These are phyloP conservation scores for Amauroascus verrucosus DNA, from an alignment of 2,329 filamentous ascomycete species.

Conservation along the genomic window DNA sequence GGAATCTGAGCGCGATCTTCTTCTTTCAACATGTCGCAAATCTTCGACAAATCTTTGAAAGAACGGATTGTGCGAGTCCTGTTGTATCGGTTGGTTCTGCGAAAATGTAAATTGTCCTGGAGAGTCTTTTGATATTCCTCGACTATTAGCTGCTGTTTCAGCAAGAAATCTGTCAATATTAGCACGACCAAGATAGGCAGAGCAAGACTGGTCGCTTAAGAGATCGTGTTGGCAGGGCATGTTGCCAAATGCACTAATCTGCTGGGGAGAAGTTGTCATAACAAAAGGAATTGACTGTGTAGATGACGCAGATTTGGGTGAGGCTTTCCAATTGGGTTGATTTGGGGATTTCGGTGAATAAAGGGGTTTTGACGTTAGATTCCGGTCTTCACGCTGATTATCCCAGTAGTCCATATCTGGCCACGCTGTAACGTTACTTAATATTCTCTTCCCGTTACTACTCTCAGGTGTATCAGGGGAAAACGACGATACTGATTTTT, in stretches of 20 bases:
- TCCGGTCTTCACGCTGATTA: conserved; percentile 5
- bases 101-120: conserved; percentile 21
- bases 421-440: conserved; percentile 18
- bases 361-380: background rate
- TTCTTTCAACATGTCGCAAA: conserved; percentile 14
- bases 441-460: conserved; percentile 9
- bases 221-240: conserved; percentile 8
- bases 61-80: conserved; percentile 18
- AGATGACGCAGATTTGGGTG: conserved; percentile 14
- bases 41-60: conserved; percentile 19
- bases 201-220: conserved; percentile 6
- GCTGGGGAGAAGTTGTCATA: conserved; percentile 13
- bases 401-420: conserved; percentile 15
- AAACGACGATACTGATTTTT: conserved; percentile 22
- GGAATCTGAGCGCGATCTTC: conserved; percentile 17
- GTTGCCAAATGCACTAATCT: background rate
- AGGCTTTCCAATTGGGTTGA: conserved; percentile 9
- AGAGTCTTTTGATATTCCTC: conserved; percentile 39
- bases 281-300: conserved; percentile 17
- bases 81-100: background rate
- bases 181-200: conserved; percentile 1
- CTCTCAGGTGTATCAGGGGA: conserved; percentile 27
- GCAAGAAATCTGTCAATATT: conserved; percentile 20
- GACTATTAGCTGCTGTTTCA: conserved; percentile 21
- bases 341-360: conserved; percentile 5